Base-by-base conservation (phyloP, 768 basidiomycete species). In the Trametopsis cervina region DNA sequence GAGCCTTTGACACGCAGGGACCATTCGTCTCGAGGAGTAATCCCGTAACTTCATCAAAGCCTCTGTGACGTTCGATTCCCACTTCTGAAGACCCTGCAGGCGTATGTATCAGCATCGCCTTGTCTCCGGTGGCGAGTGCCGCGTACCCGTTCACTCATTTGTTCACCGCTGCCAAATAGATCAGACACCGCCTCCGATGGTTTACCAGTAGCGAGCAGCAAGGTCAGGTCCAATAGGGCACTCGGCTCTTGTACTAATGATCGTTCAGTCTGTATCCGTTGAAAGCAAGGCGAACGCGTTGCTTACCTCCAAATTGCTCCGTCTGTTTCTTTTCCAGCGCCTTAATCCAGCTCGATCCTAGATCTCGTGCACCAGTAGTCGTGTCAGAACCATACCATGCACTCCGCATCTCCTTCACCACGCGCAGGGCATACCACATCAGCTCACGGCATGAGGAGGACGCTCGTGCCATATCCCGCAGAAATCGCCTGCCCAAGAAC, bases 131-230 rank as follows among this genome's bases (percentile, higher is more conserved):
- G 29, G 9, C 29, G 20, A 41, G 53, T 39, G 36, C 37, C 33
- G 61, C 68, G 56, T 66, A 89, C 89, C 61, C 89, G 72, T 66
- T 92, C 89, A 50, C 82, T 87, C 75, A 85, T 85, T 58, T 83
- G 81, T 56, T 89, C 86, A 17, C 77, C 77, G 51, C 85, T 87
- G 11, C 83, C 79, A 44, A 91, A 70, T 61, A 87, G 86, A 64
- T 91, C 89, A 22, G 67, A 57, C 26, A 92, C 69, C 6, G 84
- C 69, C 46, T 86, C 85, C 23, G 85, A 80, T n/a, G 78, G 66
- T 46, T 80, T 73, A 5, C 89, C 87, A 20, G 85, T 85, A 13
- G 80, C 74, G 39, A 91, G 70, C 51, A 89, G 71, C 39, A 68
- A 68, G 17, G 85, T 88, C 42, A 91, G 69, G 57, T 89, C 89